phyloP scores from a whole-genome alignment of 768 basidiomycete genomes.

The Solioccasus polychromus region DNA sequence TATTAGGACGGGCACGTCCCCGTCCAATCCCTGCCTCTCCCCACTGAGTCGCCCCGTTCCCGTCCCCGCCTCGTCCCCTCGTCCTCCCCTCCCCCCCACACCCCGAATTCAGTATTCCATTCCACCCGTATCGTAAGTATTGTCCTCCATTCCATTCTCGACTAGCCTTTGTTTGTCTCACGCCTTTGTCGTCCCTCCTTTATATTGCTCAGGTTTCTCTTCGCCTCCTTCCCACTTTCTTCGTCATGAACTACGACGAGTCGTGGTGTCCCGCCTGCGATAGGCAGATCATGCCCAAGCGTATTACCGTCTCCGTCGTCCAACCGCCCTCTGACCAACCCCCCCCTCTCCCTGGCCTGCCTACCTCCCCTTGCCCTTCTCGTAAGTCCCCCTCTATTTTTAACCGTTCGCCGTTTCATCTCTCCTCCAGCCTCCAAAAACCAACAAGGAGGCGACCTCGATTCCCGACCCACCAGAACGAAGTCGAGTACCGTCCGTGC shows the following conservation, averaged over 20 bases:
- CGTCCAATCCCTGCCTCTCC: constrained; percentile 26
- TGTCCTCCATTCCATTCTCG: constrained; percentile 11
- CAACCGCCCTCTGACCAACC: constrained; percentile 18
- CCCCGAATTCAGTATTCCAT: constrained; percentile 1
- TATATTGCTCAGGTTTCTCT: constrained; percentile 10
- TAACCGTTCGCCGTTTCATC: constrained; percentile 7
- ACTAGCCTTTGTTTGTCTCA: constrained; percentile 21
- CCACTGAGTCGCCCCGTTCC: constrained; percentile 27
- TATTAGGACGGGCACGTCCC: constrained; percentile 34
- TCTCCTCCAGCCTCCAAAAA: constrained; percentile 24
- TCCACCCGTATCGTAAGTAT: constrained; percentile 9
- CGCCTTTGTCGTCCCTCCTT: constrained; percentile 5
- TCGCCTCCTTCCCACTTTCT: constrained; percentile 18
- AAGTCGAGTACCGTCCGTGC: constrained; percentile 38
- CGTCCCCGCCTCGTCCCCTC: constrained; percentile 23
- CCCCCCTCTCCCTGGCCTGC: constrained; percentile 27
- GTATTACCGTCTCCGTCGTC: constrained; percentile 48
- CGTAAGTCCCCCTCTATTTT: constrained; percentile 30
- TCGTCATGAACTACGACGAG: constrained; percentile 53
- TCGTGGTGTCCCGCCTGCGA: constrained; percentile 82
- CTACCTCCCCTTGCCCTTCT: constrained; percentile 38
- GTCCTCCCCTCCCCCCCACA: constrained; percentile 3
- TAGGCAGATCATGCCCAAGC: constrained; percentile 77
- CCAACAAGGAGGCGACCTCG: constrained; percentile 23
- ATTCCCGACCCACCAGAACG: constrained; percentile 30